Evolutionary conservation across 306 rosid genomes (phyloP), one percentile per base, ranked within the genome.

Genomic region (Albizia julibrissin): DNA sequence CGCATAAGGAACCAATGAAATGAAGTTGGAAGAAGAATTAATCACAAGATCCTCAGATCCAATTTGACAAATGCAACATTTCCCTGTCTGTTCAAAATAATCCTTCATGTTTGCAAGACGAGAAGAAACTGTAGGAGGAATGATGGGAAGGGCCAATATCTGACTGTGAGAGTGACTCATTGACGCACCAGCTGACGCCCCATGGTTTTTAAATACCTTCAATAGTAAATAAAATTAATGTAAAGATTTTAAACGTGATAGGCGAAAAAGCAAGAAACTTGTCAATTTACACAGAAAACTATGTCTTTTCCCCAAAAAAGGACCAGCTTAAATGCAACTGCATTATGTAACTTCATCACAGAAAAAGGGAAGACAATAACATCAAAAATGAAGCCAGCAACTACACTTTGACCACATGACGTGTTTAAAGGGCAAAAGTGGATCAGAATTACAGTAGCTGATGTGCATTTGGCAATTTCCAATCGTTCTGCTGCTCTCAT

Each of bases 121-220:
- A 11, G 86, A 59, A 66, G 97, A 86, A 82, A 92, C 93, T 74
- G 74, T 81, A 12, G 93, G 87, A 46, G 97, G 98, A 84, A 91
- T 77, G 68, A 94, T 69, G 8, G 98, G 98, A 72, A 94, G 89
- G 50, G 91, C 95, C 81, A 94, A 56, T 24, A 94, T 89, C 86
- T 94, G 97, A 83, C 98, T 91, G 76, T 94, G 98, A 78, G 97
- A 94, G 78, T 92, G 98, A 65, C 84, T 89, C 94, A 88, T 84
- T 29, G 98, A 89, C 73, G 95, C 97, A 81, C 98, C 97, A 52
- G 98, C 94, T 27, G 92, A 91, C n/a, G 91, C 94, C 34, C 94
- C 97, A 9, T 94, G 94, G 79, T 94, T 94, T 87, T 94, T 92
- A 47, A 92, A 94, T 69, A 94, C 91, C 98, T 94, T 62, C 54